phyloP scores from a whole-genome alignment of 1,284 basidiomycete genomes.

The Ganoderma meredithae region DNA sequence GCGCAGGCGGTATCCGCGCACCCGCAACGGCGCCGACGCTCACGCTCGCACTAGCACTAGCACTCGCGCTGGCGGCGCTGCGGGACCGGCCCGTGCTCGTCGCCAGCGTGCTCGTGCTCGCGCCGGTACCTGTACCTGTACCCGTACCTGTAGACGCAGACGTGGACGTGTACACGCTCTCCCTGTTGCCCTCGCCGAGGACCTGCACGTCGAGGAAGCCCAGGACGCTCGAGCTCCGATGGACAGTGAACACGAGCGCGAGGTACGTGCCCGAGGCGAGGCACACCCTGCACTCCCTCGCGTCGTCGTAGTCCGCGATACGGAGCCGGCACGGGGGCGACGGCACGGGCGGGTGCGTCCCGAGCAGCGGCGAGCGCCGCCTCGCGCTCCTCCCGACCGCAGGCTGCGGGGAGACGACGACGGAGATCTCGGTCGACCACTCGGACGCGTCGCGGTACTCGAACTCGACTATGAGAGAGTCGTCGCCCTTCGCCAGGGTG shows the following conservation, averaged over 20 bases:
- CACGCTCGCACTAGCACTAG: background rate
- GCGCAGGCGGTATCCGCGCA: background rate
- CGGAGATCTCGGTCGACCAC: slow-evolving; percentile 5
- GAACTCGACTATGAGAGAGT: background rate
- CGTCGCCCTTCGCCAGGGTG: background rate
- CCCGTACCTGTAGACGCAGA: background rate
- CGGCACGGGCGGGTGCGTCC: background rate
- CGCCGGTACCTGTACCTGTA: background rate
- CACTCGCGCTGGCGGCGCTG: background rate
- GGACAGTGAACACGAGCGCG: slow-evolving; percentile 1
- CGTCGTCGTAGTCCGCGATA: slow-evolving; percentile 1
- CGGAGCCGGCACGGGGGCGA: background rate
- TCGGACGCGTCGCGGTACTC: slow-evolving; percentile 6
- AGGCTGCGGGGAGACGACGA: background rate
- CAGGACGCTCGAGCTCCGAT: slow-evolving; percentile 5
- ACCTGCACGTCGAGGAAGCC: slow-evolving; percentile 6
- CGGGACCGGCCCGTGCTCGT: slow-evolving; percentile 7
- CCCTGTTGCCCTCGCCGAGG: slow-evolving; percentile 4
- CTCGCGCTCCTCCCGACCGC: background rate
- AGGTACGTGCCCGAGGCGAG: background rate
- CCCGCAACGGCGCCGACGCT: slow-evolving; percentile 6
- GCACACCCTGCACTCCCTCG: slow-evolving; percentile 4
- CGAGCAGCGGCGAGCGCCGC: background rate
- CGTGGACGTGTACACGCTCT: slow-evolving; percentile 1
- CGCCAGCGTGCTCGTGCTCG: background rate